phyloP scores from a whole-genome alignment of 2,329 filamentous ascomycete genomes.

The Trichoderma sp. region DNA sequence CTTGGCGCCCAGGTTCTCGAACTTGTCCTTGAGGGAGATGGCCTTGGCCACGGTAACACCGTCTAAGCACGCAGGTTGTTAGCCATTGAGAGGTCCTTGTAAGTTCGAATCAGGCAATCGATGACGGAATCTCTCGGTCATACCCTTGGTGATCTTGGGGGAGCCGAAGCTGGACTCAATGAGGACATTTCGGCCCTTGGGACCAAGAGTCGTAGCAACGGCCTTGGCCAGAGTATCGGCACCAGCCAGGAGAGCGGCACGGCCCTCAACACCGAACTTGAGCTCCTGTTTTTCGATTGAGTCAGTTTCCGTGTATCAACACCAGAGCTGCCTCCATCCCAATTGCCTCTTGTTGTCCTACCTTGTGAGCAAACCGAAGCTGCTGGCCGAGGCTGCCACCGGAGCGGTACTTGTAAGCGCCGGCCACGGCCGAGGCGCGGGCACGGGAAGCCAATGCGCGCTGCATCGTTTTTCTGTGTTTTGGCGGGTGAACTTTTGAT shows the following conservation, averaged over 20 bases:
- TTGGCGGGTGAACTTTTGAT: not conserved
- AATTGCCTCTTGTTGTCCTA: slow-evolving; percentile 46
- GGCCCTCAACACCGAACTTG: slow-evolving; percentile 95
- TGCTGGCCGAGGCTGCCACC: slow-evolving; percentile 75
- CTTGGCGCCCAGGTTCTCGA: slow-evolving; percentile 97
- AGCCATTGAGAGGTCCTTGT: not conserved
- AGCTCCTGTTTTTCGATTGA: slow-evolving; percentile 66
- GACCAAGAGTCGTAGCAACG: slow-evolving; percentile 92
- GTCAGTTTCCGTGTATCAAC: slow-evolving; percentile 38
- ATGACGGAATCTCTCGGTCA: not conserved
- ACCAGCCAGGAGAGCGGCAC: slow-evolving; percentile 85
- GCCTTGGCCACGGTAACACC: slow-evolving; percentile 89
- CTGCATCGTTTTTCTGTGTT: slow-evolving; percentile 72
- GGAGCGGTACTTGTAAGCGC: slow-evolving; percentile 67
- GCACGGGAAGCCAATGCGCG: slow-evolving; percentile 83
- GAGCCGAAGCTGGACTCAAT: slow-evolving; percentile 99
- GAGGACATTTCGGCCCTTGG: slow-evolving; percentile 97
- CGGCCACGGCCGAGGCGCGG: slow-evolving; percentile 77
- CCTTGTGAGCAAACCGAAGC: slow-evolving; percentile 97
- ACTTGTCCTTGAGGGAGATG: slow-evolving; percentile 95
- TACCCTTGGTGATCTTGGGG: slow-evolving; percentile 99
- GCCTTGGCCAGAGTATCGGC: slow-evolving; percentile 96
- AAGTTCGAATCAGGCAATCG: slow-evolving; percentile 28
- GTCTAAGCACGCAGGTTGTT: slow-evolving; percentile 53
- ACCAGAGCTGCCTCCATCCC: not conserved